These are phyloP conservation scores for Calvatia gigantea DNA, from an alignment of 768 basidiomycete species.

Conservation along the genomic window DNA sequence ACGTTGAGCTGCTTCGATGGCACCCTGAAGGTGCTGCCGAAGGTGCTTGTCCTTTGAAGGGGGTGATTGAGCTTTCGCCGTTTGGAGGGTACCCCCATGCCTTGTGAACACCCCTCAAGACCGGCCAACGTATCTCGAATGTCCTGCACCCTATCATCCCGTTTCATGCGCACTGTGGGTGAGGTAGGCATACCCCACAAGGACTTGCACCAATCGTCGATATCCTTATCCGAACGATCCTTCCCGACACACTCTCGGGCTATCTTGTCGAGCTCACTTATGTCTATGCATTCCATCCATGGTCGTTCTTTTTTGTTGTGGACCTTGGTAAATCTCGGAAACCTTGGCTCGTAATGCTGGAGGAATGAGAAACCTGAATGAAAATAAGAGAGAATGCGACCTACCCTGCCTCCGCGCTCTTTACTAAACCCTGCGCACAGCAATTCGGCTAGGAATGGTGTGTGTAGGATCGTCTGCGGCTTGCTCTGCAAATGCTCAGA, in stretches of 20 bases:
- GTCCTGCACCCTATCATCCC: slow-evolving; percentile 27
- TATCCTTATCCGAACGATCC: slow-evolving; percentile 46
- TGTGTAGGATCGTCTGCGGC: slow-evolving; percentile 55
- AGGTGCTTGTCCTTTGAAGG: neutral
- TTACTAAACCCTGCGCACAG: slow-evolving; percentile 85
- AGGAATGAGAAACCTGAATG: neutral
- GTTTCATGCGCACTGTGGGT: slow-evolving; percentile 41
- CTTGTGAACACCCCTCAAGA: neutral
- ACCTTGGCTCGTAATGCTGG: slow-evolving; percentile 82
- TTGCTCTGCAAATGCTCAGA: slow-evolving; percentile 39
- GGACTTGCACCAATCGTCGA: slow-evolving; percentile 38
- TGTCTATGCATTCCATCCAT: slow-evolving; percentile 55
- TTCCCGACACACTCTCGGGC: slow-evolving; percentile 54
- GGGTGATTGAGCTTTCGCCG: neutral
- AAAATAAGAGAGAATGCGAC: slow-evolving; percentile 15
- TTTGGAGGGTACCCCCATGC: neutral
- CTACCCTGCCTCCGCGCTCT: slow-evolving; percentile 51
- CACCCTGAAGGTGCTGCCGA: neutral
- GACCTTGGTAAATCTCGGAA: slow-evolving; percentile 74
- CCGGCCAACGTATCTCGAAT: neutral
- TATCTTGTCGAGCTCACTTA: slow-evolving; percentile 48
- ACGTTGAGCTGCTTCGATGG: neutral
- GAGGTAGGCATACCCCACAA: slow-evolving; percentile 36
- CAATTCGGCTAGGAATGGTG: slow-evolving; percentile 68
- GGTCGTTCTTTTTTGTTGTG: slow-evolving; percentile 56